These are phyloP conservation scores for Epicoccum sorghinum DNA, from an alignment of 2,329 filamentous ascomycete genomes.

Conservation along the genomic window DNA sequence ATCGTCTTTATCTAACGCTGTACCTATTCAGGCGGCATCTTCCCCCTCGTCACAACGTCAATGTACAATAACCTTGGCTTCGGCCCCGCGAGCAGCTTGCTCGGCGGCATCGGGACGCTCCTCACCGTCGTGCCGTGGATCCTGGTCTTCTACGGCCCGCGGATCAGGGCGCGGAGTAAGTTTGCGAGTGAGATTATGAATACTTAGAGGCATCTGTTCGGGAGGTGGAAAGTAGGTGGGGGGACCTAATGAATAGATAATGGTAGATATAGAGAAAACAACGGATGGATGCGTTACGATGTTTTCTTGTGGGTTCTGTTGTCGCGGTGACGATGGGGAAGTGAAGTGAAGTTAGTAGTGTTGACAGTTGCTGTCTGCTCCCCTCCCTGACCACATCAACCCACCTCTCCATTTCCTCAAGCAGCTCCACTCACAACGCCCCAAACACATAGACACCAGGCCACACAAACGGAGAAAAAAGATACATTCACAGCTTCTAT, in stretches of 20 bases:
- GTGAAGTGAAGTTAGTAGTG: too few relatives aligned
- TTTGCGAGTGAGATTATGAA: constrained; percentile 64
- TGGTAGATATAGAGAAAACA: not conserved
- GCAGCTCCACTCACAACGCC: not conserved
- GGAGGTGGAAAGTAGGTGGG: not conserved
- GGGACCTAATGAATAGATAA: not conserved
- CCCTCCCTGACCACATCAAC: too few relatives aligned
- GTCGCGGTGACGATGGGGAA: too few relatives aligned
- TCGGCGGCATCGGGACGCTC: constrained; percentile 71
- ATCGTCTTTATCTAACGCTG: too few relatives aligned
- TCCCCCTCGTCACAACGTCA: constrained; percentile 75
- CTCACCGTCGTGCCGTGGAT: constrained; percentile 89
- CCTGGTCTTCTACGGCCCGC: constrained; percentile 76
- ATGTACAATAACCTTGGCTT: constrained; percentile 78
- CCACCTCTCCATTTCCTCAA: not conserved
- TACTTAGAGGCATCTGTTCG: not conserved
- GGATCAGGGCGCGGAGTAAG: constrained; percentile 75
- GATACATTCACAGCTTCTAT: constrained; percentile 1
- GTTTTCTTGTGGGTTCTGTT: too few relatives aligned
- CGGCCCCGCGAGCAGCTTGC: constrained; percentile 71
- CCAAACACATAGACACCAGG: not conserved
- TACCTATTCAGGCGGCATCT: constrained; percentile 62
- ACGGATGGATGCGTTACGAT: too few relatives aligned
- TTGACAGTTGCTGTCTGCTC: too few relatives aligned
- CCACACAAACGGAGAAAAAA: too few relatives aligned